Base-by-base conservation (phyloP, 2,329 filamentous ascomycete species). In the Corynespora cassiicola region DNA sequence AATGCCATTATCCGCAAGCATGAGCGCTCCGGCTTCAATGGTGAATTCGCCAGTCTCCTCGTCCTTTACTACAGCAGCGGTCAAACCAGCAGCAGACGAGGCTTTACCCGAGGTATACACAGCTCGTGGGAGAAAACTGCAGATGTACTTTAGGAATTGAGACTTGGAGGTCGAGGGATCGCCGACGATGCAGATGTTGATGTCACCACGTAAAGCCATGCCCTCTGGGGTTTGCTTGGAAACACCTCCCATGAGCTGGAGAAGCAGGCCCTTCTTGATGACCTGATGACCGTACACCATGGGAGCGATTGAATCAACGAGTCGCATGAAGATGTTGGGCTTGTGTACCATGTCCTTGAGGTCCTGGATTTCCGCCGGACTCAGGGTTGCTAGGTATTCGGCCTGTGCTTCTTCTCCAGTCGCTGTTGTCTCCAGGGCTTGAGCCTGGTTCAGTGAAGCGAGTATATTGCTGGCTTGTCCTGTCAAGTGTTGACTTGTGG, bases 21-120 rank as follows among this genome's bases (percentile, higher is more conserved):
- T 97, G 41, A 99, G 82, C 9, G 94, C 94, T 74, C 94, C 94
- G 6, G 94, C 94, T 73, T 99, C 94, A 56, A 99, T 99, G 10
- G 94, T 99, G 67, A 96, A 96, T 65, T 99, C 94, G 51, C 94
- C 94, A 14, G 94, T 99, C 72, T 99, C 94, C 64, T 97, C 91
- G 61, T 99, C 94, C 68, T 97, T 99, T 47, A 97, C 86, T 1
- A 99, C 94, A 0, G 94, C 92, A 4, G 94, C 94, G 4, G 94
- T 99, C 42, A 99, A 81, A 89, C 94, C 94, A 36, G 94, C 94
- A 7, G 94, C 94, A 0, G 92, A 97, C 3, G 92, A 97, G 3
- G 94, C 94, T 69, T 99, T 99, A 42, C 94, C 94, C 41, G 90
- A 96, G 16, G 94, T 99, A 70, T 99, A 99, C 29, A 99, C 91